Percentiles rank a stretch among this genome's conserved stretches.
Conservation (phyloP, 2,329 filamentous ascomycete genomes). For the Lasiodiplodia hormozganensis region DNA sequence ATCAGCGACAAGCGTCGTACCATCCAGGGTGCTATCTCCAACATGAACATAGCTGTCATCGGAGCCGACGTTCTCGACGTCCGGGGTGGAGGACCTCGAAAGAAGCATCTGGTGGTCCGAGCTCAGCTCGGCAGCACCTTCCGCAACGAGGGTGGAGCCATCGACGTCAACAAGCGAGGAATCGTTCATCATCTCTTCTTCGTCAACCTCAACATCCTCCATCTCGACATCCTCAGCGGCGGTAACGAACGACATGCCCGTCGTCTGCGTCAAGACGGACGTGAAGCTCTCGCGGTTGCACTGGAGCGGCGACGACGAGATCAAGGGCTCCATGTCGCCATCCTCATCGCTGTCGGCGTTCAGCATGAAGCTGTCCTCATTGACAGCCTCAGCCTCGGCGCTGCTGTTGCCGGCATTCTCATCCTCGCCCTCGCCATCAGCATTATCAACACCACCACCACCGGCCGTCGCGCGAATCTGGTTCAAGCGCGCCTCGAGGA, state of each 20-base stretch:
- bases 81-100: neutral
- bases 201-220: neutral
- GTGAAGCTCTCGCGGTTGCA: neutral
- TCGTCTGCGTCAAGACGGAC: slow-evolving; percentile 2
- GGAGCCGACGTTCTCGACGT: neutral
- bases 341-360: neutral
- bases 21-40: neutral
- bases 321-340: neutral
- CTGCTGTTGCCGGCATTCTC: neutral
- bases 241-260: slow-evolving; percentile 11
- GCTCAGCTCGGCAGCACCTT: neutral
- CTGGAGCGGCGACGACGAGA: too few species aligned
- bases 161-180: neutral
- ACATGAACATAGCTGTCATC: neutral
- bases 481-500: neutral
- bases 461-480: neutral
- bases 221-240: neutral
- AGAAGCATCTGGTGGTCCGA: neutral
- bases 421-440: neutral
- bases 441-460: neutral
- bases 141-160: neutral
- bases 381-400: neutral
- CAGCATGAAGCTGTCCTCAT: neutral
- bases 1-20: neutral
- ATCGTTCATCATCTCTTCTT: neutral